Conservation (phyloP, 768 basidiomycete species). For the Phlegmacium glaucopus region DNA sequence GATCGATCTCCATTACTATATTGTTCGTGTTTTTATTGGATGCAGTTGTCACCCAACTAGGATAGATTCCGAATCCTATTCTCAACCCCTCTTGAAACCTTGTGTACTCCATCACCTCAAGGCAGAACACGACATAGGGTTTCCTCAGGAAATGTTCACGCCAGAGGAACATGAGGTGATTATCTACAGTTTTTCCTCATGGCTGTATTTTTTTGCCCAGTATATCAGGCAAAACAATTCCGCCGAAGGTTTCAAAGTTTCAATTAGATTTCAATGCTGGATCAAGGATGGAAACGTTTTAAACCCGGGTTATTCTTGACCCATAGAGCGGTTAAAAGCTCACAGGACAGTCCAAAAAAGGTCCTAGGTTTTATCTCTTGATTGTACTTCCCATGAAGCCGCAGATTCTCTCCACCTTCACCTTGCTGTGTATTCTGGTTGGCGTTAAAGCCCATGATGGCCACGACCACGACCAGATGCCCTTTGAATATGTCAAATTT, state of each 20-base stretch:
- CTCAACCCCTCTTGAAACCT: slow-evolving; percentile 7
- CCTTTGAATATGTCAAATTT: slow-evolving; percentile 63
- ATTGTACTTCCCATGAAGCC: slow-evolving; percentile 13
- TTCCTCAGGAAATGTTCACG: slow-evolving; percentile 16
- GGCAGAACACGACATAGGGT: slow-evolving; percentile 41
- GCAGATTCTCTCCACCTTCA: slow-evolving; percentile 17
- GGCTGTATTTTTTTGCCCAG: slow-evolving; percentile 2
- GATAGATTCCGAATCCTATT: no score
- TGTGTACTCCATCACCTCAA: slow-evolving; percentile 42
- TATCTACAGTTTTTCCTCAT: slow-evolving; percentile 6
- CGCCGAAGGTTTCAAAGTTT: no score
- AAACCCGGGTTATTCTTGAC: background rate
- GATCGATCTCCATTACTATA: no score
- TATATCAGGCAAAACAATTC: no score
- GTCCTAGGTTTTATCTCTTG: background rate
- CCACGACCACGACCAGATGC: slow-evolving; percentile 51
- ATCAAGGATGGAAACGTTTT: no score
- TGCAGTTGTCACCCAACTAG: no score
- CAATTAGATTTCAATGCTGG: no score
- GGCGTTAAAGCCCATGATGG: slow-evolving; percentile 35
- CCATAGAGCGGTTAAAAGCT: background rate
- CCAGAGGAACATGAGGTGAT: slow-evolving; percentile 14
- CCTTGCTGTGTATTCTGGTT: slow-evolving; percentile 21
- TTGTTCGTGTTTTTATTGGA: background rate
- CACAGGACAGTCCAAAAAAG: background rate